These are phyloP conservation scores for Nidularia pulvinata DNA, from an alignment of 768 basidiomycete genomes.

Conservation along the genomic window DNA sequence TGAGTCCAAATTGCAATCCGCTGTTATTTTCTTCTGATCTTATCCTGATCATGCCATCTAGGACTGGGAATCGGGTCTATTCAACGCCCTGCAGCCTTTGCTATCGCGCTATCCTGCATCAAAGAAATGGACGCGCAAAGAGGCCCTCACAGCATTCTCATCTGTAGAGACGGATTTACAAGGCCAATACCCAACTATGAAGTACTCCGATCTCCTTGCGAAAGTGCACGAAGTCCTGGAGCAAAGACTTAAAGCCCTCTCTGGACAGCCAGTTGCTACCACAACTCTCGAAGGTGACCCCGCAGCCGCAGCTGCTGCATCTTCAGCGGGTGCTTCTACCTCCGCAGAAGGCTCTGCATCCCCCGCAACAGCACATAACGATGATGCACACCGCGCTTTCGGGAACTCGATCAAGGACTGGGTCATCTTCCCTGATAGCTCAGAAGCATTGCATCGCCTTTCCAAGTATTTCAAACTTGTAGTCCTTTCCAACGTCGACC, in stretches of 20 bases:
- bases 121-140: conserved; percentile 43
- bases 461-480: conserved; percentile 66
- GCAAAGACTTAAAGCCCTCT: conserved; percentile 27
- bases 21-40: background rate
- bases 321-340: conserved; percentile 11
- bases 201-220: conserved; percentile 63
- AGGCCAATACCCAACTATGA: conserved; percentile 51
- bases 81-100: conserved; percentile 50
- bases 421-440: conserved; percentile 69
- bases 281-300: conserved; percentile 15
- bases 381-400: conserved; percentile 43
- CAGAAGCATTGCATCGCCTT: conserved; percentile 56
- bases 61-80: conserved; percentile 79
- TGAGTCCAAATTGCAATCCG: conserved; percentile 16
- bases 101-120: conserved; percentile 38
- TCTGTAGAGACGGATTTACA: conserved; percentile 59
- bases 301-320: conserved; percentile 1
- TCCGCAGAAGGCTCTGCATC: conserved; percentile 5
- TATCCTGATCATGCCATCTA: conserved; percentile 12
- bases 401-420: conserved; percentile 61
- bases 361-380: background rate
- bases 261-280: conserved; percentile 10
- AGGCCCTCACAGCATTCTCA: conserved; percentile 50
- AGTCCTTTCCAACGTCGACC: conserved; percentile 79
- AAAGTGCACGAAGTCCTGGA: conserved; percentile 38